Evolutionary conservation across 768 basidiomycete species (phyloP), one percentile per base, ranked within the genome.

Genomic region (Kwoniella sp.): DNA sequence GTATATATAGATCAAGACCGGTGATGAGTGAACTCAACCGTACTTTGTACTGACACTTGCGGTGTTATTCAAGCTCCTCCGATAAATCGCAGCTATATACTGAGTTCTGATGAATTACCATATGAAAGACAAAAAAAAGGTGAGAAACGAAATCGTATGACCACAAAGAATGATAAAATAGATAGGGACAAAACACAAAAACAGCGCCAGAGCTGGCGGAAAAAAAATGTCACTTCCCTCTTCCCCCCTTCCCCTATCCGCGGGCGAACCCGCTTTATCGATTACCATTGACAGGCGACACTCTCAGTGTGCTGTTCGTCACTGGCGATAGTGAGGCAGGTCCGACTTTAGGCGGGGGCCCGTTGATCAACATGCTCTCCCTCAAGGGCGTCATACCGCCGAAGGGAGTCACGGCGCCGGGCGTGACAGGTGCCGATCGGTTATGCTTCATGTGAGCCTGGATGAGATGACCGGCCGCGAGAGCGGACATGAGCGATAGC

Each of bases 401-500:
- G 29, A 68, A 70, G 5, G 81, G 81, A 2, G 81, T 81, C 47
- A 71, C 76, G 6, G 79, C 82, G 10, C 83, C 85, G 0, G 92
- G 92, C 0, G 93, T 95, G 61, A 86, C 88, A 19, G 88, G 84
- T 72, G 87, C 87, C 56, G 88, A 90, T 60, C 94, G 86, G 77
- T 98, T 98, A 82, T 94, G 93, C 36, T 87, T 88, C 81, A 96
- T 85, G 78, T 97, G 93, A 27, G 94, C 94, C 44, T 89, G 86
- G 74, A 98, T 92, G 65, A 98, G 85, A 76, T 96, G 93, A 0
- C 95, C 95, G 2, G 92, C 93, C 0, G 94, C 94, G 40, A 99
- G 85, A 1, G 96, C 94, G 68, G 88, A 88, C 77, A 99, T 84
- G 65, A 99, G 84, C 19, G 90, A 91, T 30, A 98, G 83, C 80